These are phyloP conservation scores for Lactarius sanguifluus DNA, from an alignment of 768 basidiomycete species.

Conservation along the genomic window DNA sequence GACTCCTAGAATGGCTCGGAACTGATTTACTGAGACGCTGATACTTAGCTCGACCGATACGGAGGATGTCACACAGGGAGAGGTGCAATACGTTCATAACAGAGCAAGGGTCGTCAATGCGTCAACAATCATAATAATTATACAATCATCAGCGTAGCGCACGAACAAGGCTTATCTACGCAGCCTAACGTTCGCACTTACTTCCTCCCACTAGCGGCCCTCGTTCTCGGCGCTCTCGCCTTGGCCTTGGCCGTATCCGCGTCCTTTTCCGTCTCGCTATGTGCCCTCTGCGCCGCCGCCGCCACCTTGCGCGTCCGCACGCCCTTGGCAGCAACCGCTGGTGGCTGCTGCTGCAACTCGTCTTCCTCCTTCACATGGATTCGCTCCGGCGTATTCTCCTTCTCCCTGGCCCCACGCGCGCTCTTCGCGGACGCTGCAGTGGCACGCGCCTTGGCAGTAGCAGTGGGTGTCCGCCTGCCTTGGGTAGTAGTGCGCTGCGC, in stretches of 20 bases:
- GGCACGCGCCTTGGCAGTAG: slow-evolving; percentile 18
- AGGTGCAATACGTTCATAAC: background rate
- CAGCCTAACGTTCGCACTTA: background rate
- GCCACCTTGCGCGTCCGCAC: slow-evolving; percentile 19
- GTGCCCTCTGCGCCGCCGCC: slow-evolving; percentile 18
- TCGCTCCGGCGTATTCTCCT: slow-evolving; percentile 40
- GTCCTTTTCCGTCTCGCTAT: slow-evolving; percentile 30
- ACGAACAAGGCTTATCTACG: background rate
- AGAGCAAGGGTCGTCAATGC: slow-evolving; percentile 9
- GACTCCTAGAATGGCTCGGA: no score
- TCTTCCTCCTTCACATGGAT: slow-evolving; percentile 24
- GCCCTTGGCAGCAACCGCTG: slow-evolving; percentile 5
- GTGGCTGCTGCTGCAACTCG: slow-evolving; percentile 18
- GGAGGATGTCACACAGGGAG: no score
- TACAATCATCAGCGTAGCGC: background rate
- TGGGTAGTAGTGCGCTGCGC: slow-evolving; percentile 25
- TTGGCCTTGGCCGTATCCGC: slow-evolving; percentile 25
- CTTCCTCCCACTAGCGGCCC: slow-evolving; percentile 23
- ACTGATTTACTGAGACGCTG: no score
- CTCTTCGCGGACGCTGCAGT: slow-evolving; percentile 16
- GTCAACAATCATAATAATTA: background rate
- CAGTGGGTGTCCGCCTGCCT: slow-evolving; percentile 28
- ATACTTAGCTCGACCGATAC: no score
- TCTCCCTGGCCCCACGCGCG: slow-evolving; percentile 26
- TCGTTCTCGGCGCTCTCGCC: slow-evolving; percentile 30